Evolutionary conservation across 2,329 filamentous ascomycete genomes (phyloP), one percentile per base, ranked within the genome.

Genomic region (Graphilbum sp.): DNA sequence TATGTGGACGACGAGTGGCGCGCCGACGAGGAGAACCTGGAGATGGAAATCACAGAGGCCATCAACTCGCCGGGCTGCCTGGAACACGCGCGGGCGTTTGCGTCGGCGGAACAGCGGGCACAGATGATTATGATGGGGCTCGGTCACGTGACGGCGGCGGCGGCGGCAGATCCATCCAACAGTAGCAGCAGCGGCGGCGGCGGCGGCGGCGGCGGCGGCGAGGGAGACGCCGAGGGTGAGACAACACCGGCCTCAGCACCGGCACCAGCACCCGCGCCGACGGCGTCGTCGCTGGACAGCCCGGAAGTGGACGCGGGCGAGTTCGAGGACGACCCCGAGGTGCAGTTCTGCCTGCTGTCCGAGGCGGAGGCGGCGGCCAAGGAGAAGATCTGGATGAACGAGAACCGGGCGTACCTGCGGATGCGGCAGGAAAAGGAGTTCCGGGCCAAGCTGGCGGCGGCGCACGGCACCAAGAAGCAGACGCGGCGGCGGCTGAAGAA

Each of bases 361-460:
- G 70, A 77, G 1, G 71, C 74, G 3, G 87, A 96, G 58, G 72
- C 78, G 2, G 71, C 71, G 25, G 73, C 86, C 52, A 96, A 95
- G 55, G 87, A 95, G 55, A 75, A 76, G 42, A 82, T 96, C 37
- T 98, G 90, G 90, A 76, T 93, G 32, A 87, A 88, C 42, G 78
- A 87, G 53, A 96, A 98, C 57, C 86, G 90, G 54, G 85, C 92
- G 47, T 98, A 87, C 72, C 66, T 98, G 30, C 81, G 88, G 9
- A 72, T 76, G 35, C 80, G 92, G 52, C 86, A 95, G 52, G 75
- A 82, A 43, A 93, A 90, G 56, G 67, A 80, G 7, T 79, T 92
- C 40, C 72, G 80, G 30, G 72, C 76, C 42, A 83, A 86, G 55
- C 61, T 72, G 44, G 71, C 47, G 9, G 44, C 44, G 3, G 43